Conservation (phyloP, 2,329 filamentous ascomycete genomes). For the Neofusicoccum sp. region DNA sequence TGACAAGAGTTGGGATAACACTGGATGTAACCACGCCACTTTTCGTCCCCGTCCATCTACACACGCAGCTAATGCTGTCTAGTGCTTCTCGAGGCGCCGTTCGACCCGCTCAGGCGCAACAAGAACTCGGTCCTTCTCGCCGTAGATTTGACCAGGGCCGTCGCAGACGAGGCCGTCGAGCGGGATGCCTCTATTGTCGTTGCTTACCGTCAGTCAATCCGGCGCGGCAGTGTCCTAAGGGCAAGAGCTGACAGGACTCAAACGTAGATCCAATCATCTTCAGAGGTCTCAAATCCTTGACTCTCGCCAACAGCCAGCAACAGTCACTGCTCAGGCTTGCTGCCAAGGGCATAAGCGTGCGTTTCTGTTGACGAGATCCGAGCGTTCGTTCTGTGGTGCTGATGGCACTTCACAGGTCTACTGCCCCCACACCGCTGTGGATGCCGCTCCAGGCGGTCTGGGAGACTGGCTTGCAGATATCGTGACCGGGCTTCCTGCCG, state of each 20-base stretch:
- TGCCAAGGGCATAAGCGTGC: conserved; percentile 77
- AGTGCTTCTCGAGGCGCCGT: conserved; percentile 70
- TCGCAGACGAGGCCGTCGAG: conserved; percentile 84
- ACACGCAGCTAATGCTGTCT: neutral
- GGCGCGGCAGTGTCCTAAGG: neutral
- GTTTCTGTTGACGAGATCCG: neutral
- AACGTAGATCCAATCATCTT: conserved; percentile 90
- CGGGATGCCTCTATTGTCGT: conserved; percentile 76
- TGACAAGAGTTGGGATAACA: conserved; percentile 92
- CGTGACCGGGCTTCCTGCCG: conserved; percentile 58
- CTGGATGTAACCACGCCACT: conserved; percentile 58
- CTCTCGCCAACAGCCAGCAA: conserved; percentile 81
- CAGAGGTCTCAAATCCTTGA: conserved; percentile 84
- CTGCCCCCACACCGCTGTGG: conserved; percentile 91
- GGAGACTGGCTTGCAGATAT: conserved; percentile 94
- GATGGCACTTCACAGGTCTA: conserved; percentile 58
- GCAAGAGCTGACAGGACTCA: conserved; percentile 26
- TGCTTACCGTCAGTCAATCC: conserved; percentile 69
- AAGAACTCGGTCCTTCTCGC: conserved; percentile 74
- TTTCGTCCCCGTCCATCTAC: neutral
- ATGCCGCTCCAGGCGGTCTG: conserved; percentile 79
- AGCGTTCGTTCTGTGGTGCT: neutral
- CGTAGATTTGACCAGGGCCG: conserved; percentile 84
- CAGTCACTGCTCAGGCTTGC: conserved; percentile 77
- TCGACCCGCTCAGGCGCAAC: conserved; percentile 54